Conservation (phyloP, 306 rosid genomes). For the Medicago truncatula region MtrunA17r5.0-ANR NC_053048.1:29484001-29484500, state of each 20-base stretch:
- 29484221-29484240: background rate
- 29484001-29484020: constrained; percentile 48
- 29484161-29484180: constrained; percentile 29
- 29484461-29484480: constrained; percentile 42
- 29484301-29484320: constrained; percentile 42
- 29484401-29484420: constrained; percentile 46
- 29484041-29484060: constrained; percentile 44
- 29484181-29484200: constrained; percentile 50
- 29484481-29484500: constrained; percentile 47
- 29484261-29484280: too few species aligned
- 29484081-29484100: constrained; percentile 48
- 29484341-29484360: constrained; percentile 16
- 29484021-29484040: constrained; percentile 52
- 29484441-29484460: constrained; percentile 45
- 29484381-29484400: constrained; percentile 47
- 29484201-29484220: constrained; percentile 25
- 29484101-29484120: constrained; percentile 41
- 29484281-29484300: background rate
- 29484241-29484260: too few species aligned
- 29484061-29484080: constrained; percentile 41
- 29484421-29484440: constrained; percentile 52
- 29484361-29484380: constrained; percentile 28
- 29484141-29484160: constrained; percentile 43
- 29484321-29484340: constrained; percentile 12
- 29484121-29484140: constrained; percentile 35